Conservation (phyloP, 2,329 filamentous ascomycete species). For the Penicillium sp. region DNA sequence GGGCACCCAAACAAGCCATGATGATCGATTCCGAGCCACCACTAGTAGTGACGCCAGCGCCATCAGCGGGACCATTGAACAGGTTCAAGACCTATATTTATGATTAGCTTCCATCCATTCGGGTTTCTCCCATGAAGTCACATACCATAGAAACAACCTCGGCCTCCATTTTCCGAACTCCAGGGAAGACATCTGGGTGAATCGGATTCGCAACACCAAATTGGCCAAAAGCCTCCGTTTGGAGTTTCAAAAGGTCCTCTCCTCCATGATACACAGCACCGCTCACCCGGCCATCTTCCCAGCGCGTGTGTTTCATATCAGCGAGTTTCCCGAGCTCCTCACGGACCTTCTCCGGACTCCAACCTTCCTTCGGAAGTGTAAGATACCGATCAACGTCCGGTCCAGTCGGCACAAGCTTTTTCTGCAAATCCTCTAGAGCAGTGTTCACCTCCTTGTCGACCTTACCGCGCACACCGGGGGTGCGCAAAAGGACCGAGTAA, state of each 20-base stretch:
- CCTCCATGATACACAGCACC: conserved; percentile 97
- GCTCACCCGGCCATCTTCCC: conserved; percentile 94
- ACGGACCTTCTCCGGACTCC: conserved; percentile 74
- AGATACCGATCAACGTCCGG: conserved; percentile 72
- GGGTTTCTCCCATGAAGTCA: background rate
- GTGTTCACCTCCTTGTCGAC: conserved; percentile 82
- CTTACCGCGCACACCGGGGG: conserved; percentile 81
- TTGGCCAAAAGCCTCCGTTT: conserved; percentile 88
- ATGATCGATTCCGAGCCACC: conserved; percentile 96
- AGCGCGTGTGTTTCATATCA: conserved; percentile 87
- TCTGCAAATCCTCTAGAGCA: conserved; percentile 75
- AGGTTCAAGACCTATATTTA: conserved; percentile 62
- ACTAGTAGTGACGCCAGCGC: conserved; percentile 83
- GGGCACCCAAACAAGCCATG: conserved; percentile 87
- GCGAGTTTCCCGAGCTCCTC: conserved; percentile 76
- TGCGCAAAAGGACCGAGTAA: conserved; percentile 81
- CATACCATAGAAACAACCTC: conserved; percentile 93
- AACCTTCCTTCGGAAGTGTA: conserved; percentile 77
- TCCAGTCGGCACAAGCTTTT: conserved; percentile 75
- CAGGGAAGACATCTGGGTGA: conserved; percentile 96
- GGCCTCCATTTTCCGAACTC: conserved; percentile 98
- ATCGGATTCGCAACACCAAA: conserved; percentile 97
- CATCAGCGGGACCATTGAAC: conserved; percentile 85
- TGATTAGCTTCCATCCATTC: background rate
- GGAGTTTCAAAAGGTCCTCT: conserved; percentile 73